Evolutionary conservation across 83 land plant genomes (phyloP).

Genomic region (Picea abies): DNA sequence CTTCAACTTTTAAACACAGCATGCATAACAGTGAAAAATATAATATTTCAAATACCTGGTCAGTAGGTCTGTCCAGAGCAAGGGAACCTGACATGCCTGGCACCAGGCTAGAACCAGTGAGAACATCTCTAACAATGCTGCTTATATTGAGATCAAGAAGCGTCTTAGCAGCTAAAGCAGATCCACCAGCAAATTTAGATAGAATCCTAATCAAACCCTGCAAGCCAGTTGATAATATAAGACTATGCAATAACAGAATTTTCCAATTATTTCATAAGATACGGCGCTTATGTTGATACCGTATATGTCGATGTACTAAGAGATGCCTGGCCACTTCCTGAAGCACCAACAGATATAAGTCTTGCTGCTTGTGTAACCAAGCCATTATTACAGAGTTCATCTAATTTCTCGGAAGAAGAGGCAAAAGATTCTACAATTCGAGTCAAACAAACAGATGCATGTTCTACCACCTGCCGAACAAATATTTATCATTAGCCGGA

Average conservation of each 20-base stretch:
- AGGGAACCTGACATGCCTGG: constrained; percentile 45
- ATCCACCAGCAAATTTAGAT: constrained; percentile 73
- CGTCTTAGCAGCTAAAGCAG: constrained; percentile 69
- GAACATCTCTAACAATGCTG: constrained; percentile 60
- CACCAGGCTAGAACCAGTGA: constrained; percentile 53
- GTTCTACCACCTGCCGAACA: constrained; percentile 79
- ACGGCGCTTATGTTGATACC: constrained; percentile 34
- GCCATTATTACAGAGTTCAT: constrained; percentile 82
- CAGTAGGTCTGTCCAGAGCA: constrained; percentile 42
- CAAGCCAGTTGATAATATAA: constrained; percentile 15
- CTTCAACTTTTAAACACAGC: not conserved
- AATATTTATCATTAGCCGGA: not conserved
- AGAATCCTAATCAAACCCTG: constrained; percentile 85
- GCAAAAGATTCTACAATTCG: constrained; percentile 70
- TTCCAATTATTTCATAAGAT: not conserved
- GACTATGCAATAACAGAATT: not conserved
- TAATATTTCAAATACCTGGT: constrained; percentile 52
- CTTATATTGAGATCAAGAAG: constrained; percentile 78
- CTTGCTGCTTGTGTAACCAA: constrained; percentile 59
- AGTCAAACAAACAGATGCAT: constrained; percentile 72
- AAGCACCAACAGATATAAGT: constrained; percentile 50
- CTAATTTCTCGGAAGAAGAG: constrained; percentile 68
- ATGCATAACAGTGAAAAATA: not conserved
- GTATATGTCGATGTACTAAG: constrained; percentile 63
- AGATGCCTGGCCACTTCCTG: constrained; percentile 44